Base-by-base conservation (phyloP, 371 early-diverging fungal genomes). In the Mucor plumbeus region DNA sequence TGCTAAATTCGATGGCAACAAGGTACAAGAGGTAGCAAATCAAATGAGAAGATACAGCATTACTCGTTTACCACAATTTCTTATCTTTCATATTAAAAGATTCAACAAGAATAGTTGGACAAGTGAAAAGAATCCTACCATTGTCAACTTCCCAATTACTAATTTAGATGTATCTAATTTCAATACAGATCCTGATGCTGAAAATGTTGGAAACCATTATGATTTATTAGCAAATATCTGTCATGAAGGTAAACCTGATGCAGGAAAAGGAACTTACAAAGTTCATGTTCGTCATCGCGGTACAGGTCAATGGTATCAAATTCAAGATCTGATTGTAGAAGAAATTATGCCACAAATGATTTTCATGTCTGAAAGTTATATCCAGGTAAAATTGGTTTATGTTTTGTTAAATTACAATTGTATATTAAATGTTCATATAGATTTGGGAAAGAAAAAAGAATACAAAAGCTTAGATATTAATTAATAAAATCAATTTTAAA, bases 291-390 rank as follows among this genome's bases (percentile, higher is more conserved):
- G 89, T 14, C 88, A 92, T 69, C 87, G 87, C 7, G 92, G 91
- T 10, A 87, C 86, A 57, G 94, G 92, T 61, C 95, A 96, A 72
- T 99, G 99, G 99, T 95, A 91, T 73, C 91, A 90, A 75, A 93
- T 98, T 36, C 96, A 96, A 65, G 98, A 99, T 71, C 80, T 99
- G 65, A 87, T 91, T 66, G 97, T 97, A 3, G 95, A 96, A 71
- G 95, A 95, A 63, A 92, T 96, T 53, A 89, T 93, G 79, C 94
- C 97, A 10, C 96, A 97, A 68, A 95, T 96, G 94, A 92, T 99
- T 48, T 91, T 94, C 65, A 78, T 99, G 56, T 91, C 94, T 1
- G 98, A 98, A 69, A 88, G 94, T 6, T 98, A 96, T 75, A 89
- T 98, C 38, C 97, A 97, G 88, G 91, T 97, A 73, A 65, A 1